Percentiles rank a stretch among this genome's conserved stretches.
Conservation (phyloP, 164 flowering plant species). For the Sedum album region DNA sequence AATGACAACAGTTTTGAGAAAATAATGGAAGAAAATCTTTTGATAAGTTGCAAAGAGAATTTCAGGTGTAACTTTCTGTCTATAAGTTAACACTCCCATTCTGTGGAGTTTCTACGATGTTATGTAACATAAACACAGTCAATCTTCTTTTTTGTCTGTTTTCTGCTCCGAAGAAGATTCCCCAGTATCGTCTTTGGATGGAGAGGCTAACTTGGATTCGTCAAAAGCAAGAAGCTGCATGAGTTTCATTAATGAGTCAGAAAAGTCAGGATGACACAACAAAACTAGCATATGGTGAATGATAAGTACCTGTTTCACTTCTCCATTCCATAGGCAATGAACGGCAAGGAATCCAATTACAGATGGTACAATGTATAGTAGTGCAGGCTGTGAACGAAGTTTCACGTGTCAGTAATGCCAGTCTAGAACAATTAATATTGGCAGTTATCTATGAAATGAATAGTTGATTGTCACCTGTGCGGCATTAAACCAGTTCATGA, state of each 20-base stretch:
- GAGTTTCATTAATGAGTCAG: not conserved
- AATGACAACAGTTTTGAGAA: too few species aligned
- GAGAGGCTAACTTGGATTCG: conserved; percentile 40
- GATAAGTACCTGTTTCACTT: conserved; percentile 69
- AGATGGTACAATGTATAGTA: conserved; percentile 86
- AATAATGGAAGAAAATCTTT: not conserved
- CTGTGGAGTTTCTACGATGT: not conserved
- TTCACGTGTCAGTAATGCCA: not conserved
- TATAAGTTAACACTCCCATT: not conserved
- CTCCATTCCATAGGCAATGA: conserved; percentile 89
- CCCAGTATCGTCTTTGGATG: conserved; percentile 26
- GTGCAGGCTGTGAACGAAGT: conserved; percentile 62
- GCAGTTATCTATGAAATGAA: not conserved
- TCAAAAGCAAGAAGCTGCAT: conserved; percentile 43
- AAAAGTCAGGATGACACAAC: not conserved
- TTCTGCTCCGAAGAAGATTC: conserved; percentile 9
- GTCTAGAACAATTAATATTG: not conserved
- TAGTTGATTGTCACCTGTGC: conserved; percentile 57
- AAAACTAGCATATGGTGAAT: not conserved
- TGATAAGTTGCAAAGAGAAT: not conserved
- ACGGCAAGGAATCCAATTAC: conserved; percentile 80
- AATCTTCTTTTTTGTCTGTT: conserved; percentile 49
- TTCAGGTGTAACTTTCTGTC: not conserved
- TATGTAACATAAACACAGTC: conserved; percentile 8
- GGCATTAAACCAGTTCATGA: conserved; percentile 99